Base-by-base conservation (phyloP, 75 land plant genomes). In the Cryptomeria japonica region DNA sequence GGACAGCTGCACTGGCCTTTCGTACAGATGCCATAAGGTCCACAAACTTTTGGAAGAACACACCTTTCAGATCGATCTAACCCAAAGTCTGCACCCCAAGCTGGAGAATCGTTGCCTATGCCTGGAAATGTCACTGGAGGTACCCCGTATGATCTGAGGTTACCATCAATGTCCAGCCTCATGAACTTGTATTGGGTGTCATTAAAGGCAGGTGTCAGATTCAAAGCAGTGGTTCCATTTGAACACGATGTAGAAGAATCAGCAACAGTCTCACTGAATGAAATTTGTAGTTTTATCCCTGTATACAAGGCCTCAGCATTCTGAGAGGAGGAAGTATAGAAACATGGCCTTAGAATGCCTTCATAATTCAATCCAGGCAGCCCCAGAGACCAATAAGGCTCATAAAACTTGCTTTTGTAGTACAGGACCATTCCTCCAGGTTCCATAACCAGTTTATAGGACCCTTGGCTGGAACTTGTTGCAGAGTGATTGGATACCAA, bases 1-100 rank as follows among this genome's bases (percentile, higher is more conserved):
- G 89, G 89, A 83, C 90, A 89, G 84, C 78, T 87, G 68, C 90
- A 89, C 72, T 87, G 90, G 22, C 90, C 90, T 13, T 87, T 58
- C 1, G 1, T 12, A 75, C 92, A 91, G 32, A 88, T 73, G 28
- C 92, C 92, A 86, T 87, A 91, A 47, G 90, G 88, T 8, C 92
- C 92, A 46, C 92, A 91, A 10, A 68, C 88, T 28, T 58, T 88
- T 12, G 92, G 92, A 16, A 86, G 84, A 44, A 22, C 56, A 51
- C 92, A 91, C 36, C 77, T 44, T 28, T 53, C 42, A 13, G 12
- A 15, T 19, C 19, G 78, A 73, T 88, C 76, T 53, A 89, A 13
- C 64, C 80, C 61, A 37, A 6, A 80, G 13, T 72, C 80, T 11
- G 58, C 34, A 41, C 38, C 46, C 82, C 88, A 78, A 28, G 3